Conservation (phyloP, 805 yeast species). For the Candida palmyrensis region DNA sequence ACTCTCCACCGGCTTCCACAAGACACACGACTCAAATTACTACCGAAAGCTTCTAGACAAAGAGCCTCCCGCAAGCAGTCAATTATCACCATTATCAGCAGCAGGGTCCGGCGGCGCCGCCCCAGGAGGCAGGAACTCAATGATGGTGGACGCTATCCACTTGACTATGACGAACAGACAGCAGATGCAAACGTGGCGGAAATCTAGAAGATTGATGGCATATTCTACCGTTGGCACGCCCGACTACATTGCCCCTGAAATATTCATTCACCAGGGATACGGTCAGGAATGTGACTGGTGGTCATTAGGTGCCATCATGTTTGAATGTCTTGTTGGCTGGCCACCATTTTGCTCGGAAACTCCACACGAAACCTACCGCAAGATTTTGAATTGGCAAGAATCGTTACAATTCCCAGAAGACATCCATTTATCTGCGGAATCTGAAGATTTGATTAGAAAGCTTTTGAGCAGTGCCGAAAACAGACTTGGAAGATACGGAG, state of each 20-base stretch:
- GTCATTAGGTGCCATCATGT: slow-evolving; percentile 95
- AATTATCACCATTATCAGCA: slow-evolving; percentile 17
- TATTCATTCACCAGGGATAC: slow-evolving; percentile 87
- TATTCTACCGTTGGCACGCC: slow-evolving; percentile 97
- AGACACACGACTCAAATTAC: slow-evolving; percentile 87
- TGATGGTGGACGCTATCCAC: slow-evolving; percentile 91
- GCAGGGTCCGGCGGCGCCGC: slow-evolving; percentile 7
- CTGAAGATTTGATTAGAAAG: slow-evolving; percentile 78
- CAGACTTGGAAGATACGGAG: slow-evolving; percentile 83
- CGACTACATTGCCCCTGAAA: slow-evolving; percentile 94
- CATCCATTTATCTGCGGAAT: slow-evolving; percentile 81
- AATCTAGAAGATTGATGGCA: slow-evolving; percentile 87
- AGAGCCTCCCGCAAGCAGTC: slow-evolving; percentile 38
- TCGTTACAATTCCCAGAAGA: slow-evolving; percentile 87
- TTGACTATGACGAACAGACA: slow-evolving; percentile 92
- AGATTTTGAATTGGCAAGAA: slow-evolving; percentile 88
- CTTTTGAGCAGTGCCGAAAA: slow-evolving; percentile 73
- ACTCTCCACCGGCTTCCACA: slow-evolving; percentile 83
- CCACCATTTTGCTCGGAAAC: slow-evolving; percentile 96
- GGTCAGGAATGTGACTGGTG: slow-evolving; percentile 99
- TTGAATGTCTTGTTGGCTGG: slow-evolving; percentile 94
- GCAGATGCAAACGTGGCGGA: slow-evolving; percentile 95
- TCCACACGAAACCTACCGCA: slow-evolving; percentile 89
- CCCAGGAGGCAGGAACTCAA: slow-evolving; percentile 57
- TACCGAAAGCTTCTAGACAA: slow-evolving; percentile 74